Percentiles rank a stretch among this genome's conserved stretches.
These are phyloP conservation scores for Volvox carteri DNA, from an alignment of 163 green algal genomes.

Conservation along the genomic window DNA sequence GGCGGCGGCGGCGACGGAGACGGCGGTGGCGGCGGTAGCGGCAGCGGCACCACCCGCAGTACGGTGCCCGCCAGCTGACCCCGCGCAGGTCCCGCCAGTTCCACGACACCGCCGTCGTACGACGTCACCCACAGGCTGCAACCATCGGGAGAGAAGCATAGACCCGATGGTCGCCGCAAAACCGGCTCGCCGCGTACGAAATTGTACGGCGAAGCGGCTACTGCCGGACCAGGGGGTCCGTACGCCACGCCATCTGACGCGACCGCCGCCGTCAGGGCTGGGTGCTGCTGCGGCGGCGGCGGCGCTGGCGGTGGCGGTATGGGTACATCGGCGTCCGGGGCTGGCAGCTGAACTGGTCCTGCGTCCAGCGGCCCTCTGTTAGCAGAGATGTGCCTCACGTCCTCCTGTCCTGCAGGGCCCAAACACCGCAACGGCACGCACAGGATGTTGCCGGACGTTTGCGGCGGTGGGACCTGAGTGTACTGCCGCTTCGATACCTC, in stretches of 20 bases:
- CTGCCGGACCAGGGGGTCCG: not conserved
- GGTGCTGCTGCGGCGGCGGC: not conserved
- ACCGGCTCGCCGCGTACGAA: not conserved
- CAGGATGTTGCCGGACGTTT: not conserved
- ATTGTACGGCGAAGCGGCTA: not conserved
- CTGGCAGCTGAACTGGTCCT: not conserved
- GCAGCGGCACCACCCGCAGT: constrained; percentile 17
- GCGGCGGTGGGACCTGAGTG: not conserved
- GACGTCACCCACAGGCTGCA: constrained; percentile 40
- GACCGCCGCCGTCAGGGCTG: not conserved
- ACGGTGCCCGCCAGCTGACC: constrained; percentile 17
- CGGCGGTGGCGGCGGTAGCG: not conserved
- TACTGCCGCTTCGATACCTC: not conserved
- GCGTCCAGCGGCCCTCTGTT: too few relatives aligned
- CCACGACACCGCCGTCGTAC: constrained; percentile 16
- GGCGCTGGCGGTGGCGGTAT: too few relatives aligned
- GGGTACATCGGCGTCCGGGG: not conserved
- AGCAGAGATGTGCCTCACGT: too few relatives aligned
- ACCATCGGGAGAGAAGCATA: constrained; percentile 23
- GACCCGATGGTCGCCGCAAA: constrained; percentile 32
- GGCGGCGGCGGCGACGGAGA: too few relatives aligned
- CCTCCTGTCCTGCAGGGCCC: too few relatives aligned
- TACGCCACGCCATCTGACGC: too few relatives aligned
- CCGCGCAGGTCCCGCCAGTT: constrained; percentile 14
- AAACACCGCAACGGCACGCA: constrained; percentile 42